phyloP scores from a whole-genome alignment of 768 basidiomycete genomes.

The Nidula microcarpa region DNA sequence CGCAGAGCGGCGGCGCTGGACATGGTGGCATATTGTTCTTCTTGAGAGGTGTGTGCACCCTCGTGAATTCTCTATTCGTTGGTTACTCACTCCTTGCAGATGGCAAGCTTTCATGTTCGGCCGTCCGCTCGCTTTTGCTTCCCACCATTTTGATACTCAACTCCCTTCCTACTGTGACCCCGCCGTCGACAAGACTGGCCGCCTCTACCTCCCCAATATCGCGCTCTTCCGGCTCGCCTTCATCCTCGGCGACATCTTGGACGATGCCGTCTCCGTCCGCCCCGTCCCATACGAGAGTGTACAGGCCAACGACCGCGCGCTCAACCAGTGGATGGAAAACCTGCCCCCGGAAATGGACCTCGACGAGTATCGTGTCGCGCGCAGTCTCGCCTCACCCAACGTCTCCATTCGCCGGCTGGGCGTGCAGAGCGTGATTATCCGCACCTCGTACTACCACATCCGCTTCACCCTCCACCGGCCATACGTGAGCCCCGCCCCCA shows the following conservation, averaged over 20 bases:
- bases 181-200: slow-evolving; percentile 56
- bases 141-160: slow-evolving; percentile 82
- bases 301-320: slow-evolving; percentile 65
- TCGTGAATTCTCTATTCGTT: slow-evolving; percentile 6
- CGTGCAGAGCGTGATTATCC: slow-evolving; percentile 79
- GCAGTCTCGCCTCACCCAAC: slow-evolving; percentile 63
- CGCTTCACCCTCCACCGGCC: slow-evolving; percentile 84
- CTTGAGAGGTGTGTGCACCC: slow-evolving; percentile 59
- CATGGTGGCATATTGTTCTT: slow-evolving; percentile 87
- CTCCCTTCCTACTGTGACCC: slow-evolving; percentile 69
- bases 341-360: slow-evolving; percentile 71
- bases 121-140: slow-evolving; percentile 68
- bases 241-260: slow-evolving; percentile 82
- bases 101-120: slow-evolving; percentile 92
- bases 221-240: slow-evolving; percentile 75
- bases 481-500: slow-evolving; percentile 48
- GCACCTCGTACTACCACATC: slow-evolving; percentile 76
- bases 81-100: slow-evolving; percentile 28
- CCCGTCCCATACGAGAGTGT: slow-evolving; percentile 75
- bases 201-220: slow-evolving; percentile 71
- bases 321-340: slow-evolving; percentile 75
- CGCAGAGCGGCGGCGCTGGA: slow-evolving; percentile 80
- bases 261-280: slow-evolving; percentile 78
- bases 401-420: slow-evolving; percentile 61
- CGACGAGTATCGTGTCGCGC: slow-evolving; percentile 72